Percentiles rank a stretch among this genome's conserved stretches.
These are phyloP conservation scores for Aspergillus fumigatus DNA, from an alignment of 2,329 filamentous ascomycete species.

Conservation along the genomic window DNA sequence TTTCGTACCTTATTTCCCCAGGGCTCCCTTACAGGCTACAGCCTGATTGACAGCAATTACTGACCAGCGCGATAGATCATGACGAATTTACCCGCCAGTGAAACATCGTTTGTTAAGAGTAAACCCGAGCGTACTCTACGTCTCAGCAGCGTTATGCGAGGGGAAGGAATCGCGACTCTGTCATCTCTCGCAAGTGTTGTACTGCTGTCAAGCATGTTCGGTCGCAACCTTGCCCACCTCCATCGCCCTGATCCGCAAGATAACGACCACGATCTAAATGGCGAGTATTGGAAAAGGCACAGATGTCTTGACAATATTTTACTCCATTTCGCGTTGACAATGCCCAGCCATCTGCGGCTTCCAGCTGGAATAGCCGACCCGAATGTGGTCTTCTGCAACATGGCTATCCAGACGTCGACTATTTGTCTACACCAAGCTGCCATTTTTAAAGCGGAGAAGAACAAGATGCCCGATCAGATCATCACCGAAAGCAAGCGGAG, in stretches of 20 bases:
- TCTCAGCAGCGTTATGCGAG: slow-evolving; percentile 52
- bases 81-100: slow-evolving; percentile 77
- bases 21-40: not conserved
- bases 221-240: slow-evolving; percentile 83
- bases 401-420: slow-evolving; percentile 93
- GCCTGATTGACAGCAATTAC: slow-evolving; percentile 2
- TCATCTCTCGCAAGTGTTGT: slow-evolving; percentile 76
- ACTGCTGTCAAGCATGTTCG: slow-evolving; percentile 83
- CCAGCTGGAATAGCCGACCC: slow-evolving; percentile 70
- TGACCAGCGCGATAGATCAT: slow-evolving; percentile 53
- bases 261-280: slow-evolving; percentile 80
- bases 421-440: slow-evolving; percentile 98
- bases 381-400: slow-evolving; percentile 90
- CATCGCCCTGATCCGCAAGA: slow-evolving; percentile 81
- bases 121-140: slow-evolving; percentile 67
- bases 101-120: slow-evolving; percentile 80
- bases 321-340: slow-evolving; percentile 75
- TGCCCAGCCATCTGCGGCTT: slow-evolving; percentile 77
- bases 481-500: slow-evolving; percentile 86
- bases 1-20: slow-evolving; percentile 1
- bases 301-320: slow-evolving; percentile 84
- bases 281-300: slow-evolving; percentile 94
- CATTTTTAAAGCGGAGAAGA: slow-evolving; percentile 94
- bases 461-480: slow-evolving; percentile 70
- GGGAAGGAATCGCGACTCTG: slow-evolving; percentile 67